A percentile compares a stretch with the other conserved stretches of the same genome.
These are phyloP conservation scores for Beauveria caledonica DNA, from an alignment of 2,329 filamentous ascomycete species.

Conservation along the genomic window DNA sequence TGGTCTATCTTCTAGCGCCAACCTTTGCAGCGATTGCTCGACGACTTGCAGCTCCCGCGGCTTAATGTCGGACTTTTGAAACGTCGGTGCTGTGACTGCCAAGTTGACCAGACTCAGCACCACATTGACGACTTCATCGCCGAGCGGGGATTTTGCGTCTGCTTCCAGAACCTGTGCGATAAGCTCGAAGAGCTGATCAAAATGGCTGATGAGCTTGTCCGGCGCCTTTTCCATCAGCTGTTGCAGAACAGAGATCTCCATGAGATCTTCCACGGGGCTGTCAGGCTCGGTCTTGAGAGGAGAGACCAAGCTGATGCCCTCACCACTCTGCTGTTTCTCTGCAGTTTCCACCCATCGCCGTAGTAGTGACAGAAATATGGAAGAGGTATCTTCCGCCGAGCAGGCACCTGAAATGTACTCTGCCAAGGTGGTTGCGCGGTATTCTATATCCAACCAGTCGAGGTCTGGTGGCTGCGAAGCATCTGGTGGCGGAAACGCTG, in stretches of 20 bases:
- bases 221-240: conserved; percentile 55
- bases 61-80: conserved; percentile 40
- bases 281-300: conserved; percentile 3
- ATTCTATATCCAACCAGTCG: conserved; percentile 37
- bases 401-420: conserved; percentile 40
- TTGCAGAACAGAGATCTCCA: conserved; percentile 55
- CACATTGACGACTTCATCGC: conserved; percentile 42
- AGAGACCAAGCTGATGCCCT: conserved; percentile 21
- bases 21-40: conserved; percentile 38
- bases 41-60: conserved; percentile 34
- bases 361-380: conserved; percentile 53
- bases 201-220: conserved; percentile 54
- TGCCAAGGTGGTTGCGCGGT: conserved; percentile 40
- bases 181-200: conserved; percentile 56
- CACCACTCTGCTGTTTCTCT: conserved; percentile 18
- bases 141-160: conserved; percentile 31
- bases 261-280: conserved; percentile 37
- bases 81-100: conserved; percentile 49
- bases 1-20: conserved; percentile 28
- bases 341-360: conserved; percentile 43
- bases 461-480: conserved; percentile 19
- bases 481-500: conserved; percentile 10
- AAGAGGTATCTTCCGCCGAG: conserved; percentile 48
- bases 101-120: conserved; percentile 55
- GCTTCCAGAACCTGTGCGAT: conserved; percentile 50